Base-by-base conservation (phyloP, 148 eudicot genomes). In the Beta vulgaris region DNA sequence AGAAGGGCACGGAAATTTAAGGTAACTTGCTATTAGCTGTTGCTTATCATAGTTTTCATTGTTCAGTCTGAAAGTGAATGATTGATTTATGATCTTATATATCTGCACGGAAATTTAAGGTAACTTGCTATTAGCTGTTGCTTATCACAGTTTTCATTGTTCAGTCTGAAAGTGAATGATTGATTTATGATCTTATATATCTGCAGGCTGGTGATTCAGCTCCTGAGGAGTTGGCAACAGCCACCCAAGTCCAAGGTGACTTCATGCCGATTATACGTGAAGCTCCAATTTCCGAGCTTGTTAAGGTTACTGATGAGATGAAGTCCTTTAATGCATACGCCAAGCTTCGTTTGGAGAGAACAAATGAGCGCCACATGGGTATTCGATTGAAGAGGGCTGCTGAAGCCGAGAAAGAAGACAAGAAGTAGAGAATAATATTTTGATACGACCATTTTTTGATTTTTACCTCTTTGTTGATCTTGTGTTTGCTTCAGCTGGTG, bases 141-240 rank as follows among this genome's bases (percentile, higher is more conserved):
- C n/a, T 31, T 35, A 21, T 35, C 31, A 1, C 3, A 10, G 13
- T 62, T 18, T 26, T 43, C 26, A 11, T 44, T 4, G 1, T 15
- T 1, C 26, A 5, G 13, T 53, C 43, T 49, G 6, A 2, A 35
- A 19, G 3, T 29, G 25, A 46, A 3, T 31, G 51, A 28, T 64
- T 44, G 11, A 73, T n/a, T 21, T 23, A 11, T 43, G 26, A 63
- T 71, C 84, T 88, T 72, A 67, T 86, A 67, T 86, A 32, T 77
- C 86, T 14, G 83, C 76, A 88, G 91, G 86, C 89, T 81, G 91
- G 91, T 86, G 91, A 88, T 58, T 88, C 88, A 49, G 43, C 86
- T 40, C 78, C 87, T 7, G 88, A 85, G 78, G 85, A 85, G 69
- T 58, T 84, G 75, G 81, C 86, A 23, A 85, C 74, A 1, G 87